Base-by-base conservation (phyloP, 2,329 filamentous ascomycete species). In the Orbilia blumenaviensis region DNA sequence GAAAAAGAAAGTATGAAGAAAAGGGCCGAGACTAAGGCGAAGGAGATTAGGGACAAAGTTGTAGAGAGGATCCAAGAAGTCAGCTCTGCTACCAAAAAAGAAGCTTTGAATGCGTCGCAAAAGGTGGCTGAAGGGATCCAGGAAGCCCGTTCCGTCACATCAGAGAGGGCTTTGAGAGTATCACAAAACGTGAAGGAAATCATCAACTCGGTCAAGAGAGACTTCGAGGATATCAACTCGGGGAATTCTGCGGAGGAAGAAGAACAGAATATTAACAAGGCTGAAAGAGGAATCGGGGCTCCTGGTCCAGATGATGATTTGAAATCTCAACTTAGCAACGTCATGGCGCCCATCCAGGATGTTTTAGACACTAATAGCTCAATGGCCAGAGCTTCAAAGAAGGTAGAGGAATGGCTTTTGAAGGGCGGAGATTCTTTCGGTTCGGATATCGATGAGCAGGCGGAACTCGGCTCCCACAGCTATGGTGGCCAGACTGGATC, bases 361-460 rank as follows among this genome's bases (percentile, higher is more conserved):
- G 23, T 75, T 12, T 42, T 75, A 10, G 63, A 75, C 50, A 75
- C 71, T 1, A 63, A 75, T 38, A 56, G 44, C 27, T 63, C 63
- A 46, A 75, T 75, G 2, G 71, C 61, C 10, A 62, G 41, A 32
- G 71, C 71, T 16, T 68, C 71, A 14, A 75, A 23, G 38, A 75
- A 75, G 21, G 71, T 75, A 14, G 71, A 75, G 18, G 71, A 67
- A 18, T 75, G 71, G 71, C 44, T 75, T n/a, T 23, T 63, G 56
- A 75, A 64, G 34, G 71, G 54, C 1, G 69, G 56, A 4, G 71
- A 75, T 25, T 62, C 63, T 0, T 75, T 75, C 16, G 71, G 46
- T 1, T 60, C 56, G 3, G 71, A 75, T 32, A 29, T 23, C 5
- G 69, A 74, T 12, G 52, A 60, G 16, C 60, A 60, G 12, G 32